Evolutionary conservation across 73 alveolate species (phyloP).

Genomic region (Symbiodinium natans): DNA sequence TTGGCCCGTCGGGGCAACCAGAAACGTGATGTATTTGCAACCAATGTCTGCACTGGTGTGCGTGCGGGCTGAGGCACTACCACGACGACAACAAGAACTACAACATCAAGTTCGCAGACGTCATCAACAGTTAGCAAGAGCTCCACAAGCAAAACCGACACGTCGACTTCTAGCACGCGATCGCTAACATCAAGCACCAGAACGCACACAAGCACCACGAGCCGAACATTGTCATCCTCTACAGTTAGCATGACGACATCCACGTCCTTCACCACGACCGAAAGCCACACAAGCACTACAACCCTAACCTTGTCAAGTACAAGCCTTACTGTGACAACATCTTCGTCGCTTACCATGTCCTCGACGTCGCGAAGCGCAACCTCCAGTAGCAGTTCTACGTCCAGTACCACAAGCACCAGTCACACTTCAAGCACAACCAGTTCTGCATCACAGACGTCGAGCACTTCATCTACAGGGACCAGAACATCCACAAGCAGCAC

Average conservation of each 20-base stretch:
- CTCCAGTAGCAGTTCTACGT: not conserved
- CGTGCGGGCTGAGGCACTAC: not conserved
- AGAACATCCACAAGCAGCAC: slow-evolving; percentile 28
- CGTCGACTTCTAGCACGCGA: too few species aligned
- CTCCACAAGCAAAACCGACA: too few species aligned
- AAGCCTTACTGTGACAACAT: not conserved
- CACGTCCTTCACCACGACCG: not conserved
- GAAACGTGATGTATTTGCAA: too few species aligned
- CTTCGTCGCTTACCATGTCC: not conserved
- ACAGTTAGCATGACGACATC: not conserved
- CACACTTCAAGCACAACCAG: not conserved
- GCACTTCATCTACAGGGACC: not conserved
- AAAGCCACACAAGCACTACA: not conserved
- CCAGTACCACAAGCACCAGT: not conserved
- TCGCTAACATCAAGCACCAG: not conserved
- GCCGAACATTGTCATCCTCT: not conserved
- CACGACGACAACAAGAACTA: not conserved
- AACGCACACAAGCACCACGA: not conserved
- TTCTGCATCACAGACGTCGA: not conserved
- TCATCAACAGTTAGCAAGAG: too few species aligned
- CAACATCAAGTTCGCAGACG: not conserved
- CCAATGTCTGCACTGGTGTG: not conserved
- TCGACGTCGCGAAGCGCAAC: not conserved
- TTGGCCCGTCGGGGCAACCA: too few species aligned
- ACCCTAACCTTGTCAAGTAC: not conserved